These are phyloP conservation scores for Scedosporium dehoogii DNA, from an alignment of 2,329 filamentous ascomycete genomes.

Conservation along the genomic window DNA sequence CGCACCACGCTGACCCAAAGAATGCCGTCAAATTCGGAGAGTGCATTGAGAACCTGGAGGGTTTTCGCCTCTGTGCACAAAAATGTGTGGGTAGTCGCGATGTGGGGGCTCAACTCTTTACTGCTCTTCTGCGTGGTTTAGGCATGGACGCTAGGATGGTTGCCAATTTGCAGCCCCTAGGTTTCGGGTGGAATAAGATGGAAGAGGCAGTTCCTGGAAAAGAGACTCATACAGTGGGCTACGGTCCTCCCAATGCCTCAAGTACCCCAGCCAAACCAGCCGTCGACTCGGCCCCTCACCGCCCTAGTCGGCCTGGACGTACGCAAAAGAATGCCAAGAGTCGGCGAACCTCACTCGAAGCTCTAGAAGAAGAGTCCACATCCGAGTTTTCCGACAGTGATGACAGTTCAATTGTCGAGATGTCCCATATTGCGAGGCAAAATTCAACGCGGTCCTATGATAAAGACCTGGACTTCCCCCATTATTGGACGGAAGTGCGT, in stretches of 20 bases:
- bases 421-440: conserved; percentile 23
- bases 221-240: conserved; percentile 13
- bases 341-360: background rate
- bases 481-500: conserved; percentile 87
- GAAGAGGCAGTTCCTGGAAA: conserved; percentile 62
- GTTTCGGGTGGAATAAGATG: conserved; percentile 81
- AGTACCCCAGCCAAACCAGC: background rate
- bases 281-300: background rate
- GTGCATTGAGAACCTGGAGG: conserved; percentile 52
- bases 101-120: conserved; percentile 81
- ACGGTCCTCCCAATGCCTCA: background rate
- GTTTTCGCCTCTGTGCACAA: conserved; percentile 60
- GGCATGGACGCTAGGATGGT: conserved; percentile 78
- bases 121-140: conserved; percentile 68
- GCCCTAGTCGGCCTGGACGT: background rate
- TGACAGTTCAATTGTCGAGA: conserved; percentile 43
- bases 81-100: conserved; percentile 74
- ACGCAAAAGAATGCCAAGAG: background rate
- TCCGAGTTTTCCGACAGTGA: conserved; percentile 41
- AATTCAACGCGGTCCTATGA: conserved; percentile 43
- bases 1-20: conserved; percentile 52
- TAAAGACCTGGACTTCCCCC: conserved; percentile 68
- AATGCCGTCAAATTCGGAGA: conserved; percentile 66
- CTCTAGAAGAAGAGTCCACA: conserved; percentile 3
- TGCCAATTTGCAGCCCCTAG: conserved; percentile 72